Percentiles rank a stretch among this genome's conserved stretches.
phyloP scores from a whole-genome alignment of 2,329 filamentous ascomycete genomes.

The Aspergillus texensis region DNA sequence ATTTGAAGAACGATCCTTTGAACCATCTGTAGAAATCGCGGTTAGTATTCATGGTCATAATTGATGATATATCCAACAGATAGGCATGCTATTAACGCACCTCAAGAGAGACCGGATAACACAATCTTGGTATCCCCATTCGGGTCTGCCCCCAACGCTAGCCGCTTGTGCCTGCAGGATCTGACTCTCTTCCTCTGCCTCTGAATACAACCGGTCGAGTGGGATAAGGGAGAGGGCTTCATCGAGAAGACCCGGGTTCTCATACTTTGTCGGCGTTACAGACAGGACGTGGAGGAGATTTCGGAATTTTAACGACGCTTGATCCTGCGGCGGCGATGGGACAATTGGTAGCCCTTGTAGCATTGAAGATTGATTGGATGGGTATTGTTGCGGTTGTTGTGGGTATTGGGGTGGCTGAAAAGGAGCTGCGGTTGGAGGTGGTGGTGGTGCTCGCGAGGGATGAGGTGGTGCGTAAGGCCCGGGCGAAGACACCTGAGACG shows the following conservation, averaged over 20 bases:
- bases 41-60: constrained; percentile 12
- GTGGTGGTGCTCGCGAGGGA: constrained; percentile 40
- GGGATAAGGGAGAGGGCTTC: constrained; percentile 87
- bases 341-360: constrained; percentile 67
- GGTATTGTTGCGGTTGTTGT: constrained; percentile 21
- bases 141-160: constrained; percentile 80
- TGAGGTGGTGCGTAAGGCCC: constrained; percentile 27
- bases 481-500: constrained; percentile 23
- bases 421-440: constrained; percentile 32
- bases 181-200: constrained; percentile 91
- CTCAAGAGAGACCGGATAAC: constrained; percentile 84
- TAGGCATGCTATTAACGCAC: constrained; percentile 51
- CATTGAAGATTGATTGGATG: constrained; percentile 37
- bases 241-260: constrained; percentile 92
- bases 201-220: constrained; percentile 85
- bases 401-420: constrained; percentile 16
- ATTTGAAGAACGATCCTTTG: constrained; percentile 90
- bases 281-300: constrained; percentile 85
- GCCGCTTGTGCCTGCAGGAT: constrained; percentile 84
- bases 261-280: constrained; percentile 87
- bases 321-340: constrained; percentile 75
- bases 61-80: neutral
- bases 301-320: constrained; percentile 72
- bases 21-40: constrained; percentile 70
- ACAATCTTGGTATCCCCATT: constrained; percentile 98